Evolutionary conservation across 2,329 filamentous ascomycete genomes (phyloP).

Genomic region (Graphilbum sp.): DNA sequence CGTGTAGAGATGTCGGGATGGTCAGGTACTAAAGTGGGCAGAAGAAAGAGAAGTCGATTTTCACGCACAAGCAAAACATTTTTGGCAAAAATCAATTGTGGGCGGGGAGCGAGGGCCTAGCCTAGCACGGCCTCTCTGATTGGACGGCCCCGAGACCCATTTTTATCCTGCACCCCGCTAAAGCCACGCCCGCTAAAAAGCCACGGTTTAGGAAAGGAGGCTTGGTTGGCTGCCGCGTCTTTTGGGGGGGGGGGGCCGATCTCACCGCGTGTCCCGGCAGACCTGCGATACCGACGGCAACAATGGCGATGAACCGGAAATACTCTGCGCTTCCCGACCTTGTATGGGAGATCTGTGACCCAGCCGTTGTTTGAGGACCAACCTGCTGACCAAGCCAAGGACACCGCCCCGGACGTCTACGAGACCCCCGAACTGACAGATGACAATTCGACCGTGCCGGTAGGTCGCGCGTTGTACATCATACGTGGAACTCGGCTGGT

Average conservation of each 20-base stretch:
- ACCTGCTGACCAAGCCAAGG: constrained; percentile 34
- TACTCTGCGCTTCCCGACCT: constrained; percentile 69
- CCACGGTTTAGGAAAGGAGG: too few relatives aligned
- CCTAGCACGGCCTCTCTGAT: not conserved
- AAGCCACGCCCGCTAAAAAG: not conserved
- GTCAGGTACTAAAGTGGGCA: not conserved
- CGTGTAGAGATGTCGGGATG: not conserved
- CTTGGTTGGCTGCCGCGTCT: too few relatives aligned
- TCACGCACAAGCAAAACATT: not conserved
- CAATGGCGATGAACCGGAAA: constrained; percentile 63
- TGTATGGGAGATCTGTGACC: too few relatives aligned
- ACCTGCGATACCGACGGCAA: too few relatives aligned
- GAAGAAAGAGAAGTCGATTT: constrained; percentile 1
- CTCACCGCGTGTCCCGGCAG: too few relatives aligned
- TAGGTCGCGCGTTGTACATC: constrained; percentile 24
- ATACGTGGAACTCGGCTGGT: too few relatives aligned
- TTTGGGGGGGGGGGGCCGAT: too few relatives aligned
- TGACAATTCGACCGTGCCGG: constrained; percentile 71
- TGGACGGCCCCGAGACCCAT: too few relatives aligned
- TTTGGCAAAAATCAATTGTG: constrained; percentile 4
- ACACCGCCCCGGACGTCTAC: constrained; percentile 87
- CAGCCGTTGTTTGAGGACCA: too few relatives aligned
- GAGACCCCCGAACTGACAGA: constrained; percentile 89
- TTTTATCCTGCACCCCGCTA: too few relatives aligned
- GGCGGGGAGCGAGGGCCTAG: not conserved